phyloP scores from a whole-genome alignment of 768 basidiomycete genomes.

The Amanita muscaria region DNA sequence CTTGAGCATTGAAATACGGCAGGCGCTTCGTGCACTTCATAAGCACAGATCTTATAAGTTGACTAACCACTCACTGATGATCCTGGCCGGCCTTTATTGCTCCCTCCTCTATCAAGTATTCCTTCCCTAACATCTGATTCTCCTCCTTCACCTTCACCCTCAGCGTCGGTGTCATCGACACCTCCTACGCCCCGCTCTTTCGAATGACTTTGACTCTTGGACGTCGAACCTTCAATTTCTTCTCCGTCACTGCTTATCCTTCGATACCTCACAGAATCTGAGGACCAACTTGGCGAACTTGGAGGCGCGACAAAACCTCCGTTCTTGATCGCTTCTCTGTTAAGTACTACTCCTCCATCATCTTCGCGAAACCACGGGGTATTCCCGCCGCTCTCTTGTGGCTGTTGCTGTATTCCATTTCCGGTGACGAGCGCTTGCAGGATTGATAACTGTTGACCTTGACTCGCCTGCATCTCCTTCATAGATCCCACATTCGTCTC shows the following conservation, averaged over 20 bases:
- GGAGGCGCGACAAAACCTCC: slow-evolving; percentile 68
- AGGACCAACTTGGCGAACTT: slow-evolving; percentile 57
- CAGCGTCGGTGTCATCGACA: slow-evolving; percentile 17
- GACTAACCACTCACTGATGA: neutral
- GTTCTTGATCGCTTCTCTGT: slow-evolving; percentile 28
- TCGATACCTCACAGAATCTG: slow-evolving; percentile 46
- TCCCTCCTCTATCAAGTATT: slow-evolving; percentile 1
- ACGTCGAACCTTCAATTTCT: too few relatives aligned
- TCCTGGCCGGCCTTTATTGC: neutral
- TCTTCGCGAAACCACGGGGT: slow-evolving; percentile 11
- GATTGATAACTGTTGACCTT: slow-evolving; percentile 13
- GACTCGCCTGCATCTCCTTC: slow-evolving; percentile 28
- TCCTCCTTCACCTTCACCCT: neutral
- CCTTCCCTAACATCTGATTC: neutral
- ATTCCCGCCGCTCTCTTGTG: neutral
- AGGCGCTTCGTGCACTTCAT: slow-evolving; percentile 9
- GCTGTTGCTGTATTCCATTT: slow-evolving; percentile 40
- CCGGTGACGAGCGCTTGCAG: slow-evolving; percentile 12
- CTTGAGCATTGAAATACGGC: slow-evolving; percentile 34
- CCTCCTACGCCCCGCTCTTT: slow-evolving; percentile 7
- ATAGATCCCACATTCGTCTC: slow-evolving; percentile 21
- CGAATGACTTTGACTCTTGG: slow-evolving; percentile 9
- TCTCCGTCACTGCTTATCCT: slow-evolving; percentile 35
- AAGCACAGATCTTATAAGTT: neutral
- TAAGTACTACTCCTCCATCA: slow-evolving; percentile 15